Evolutionary conservation across 2,329 filamentous ascomycete species (phyloP).

Genomic region (Fusarium albidum): DNA sequence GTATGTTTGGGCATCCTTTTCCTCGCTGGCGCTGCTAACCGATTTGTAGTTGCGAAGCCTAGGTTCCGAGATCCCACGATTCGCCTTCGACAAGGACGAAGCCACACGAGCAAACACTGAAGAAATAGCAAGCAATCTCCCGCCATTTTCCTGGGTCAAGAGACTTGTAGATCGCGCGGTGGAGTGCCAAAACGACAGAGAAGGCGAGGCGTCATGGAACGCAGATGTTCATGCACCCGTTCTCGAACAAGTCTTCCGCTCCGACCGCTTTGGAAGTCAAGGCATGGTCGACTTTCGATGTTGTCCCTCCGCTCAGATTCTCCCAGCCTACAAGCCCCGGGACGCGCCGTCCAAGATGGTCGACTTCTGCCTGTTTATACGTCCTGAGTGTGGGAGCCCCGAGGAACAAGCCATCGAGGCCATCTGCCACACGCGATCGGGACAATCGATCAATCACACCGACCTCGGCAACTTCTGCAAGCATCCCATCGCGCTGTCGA

Average conservation of each 20-base stretch:
- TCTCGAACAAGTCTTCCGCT: constrained; percentile 20
- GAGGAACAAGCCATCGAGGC: constrained; percentile 14
- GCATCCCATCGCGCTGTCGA: constrained; percentile 28
- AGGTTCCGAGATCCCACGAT: constrained; percentile 9
- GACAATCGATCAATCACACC: constrained; percentile 31
- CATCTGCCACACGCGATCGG: constrained; percentile 12
- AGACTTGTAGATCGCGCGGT: constrained; percentile 9
- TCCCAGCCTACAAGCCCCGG: constrained; percentile 15
- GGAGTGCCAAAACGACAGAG: constrained; percentile 17
- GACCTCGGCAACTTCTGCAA: constrained; percentile 20
- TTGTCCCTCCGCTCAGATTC: constrained; percentile 9
- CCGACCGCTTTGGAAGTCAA: constrained; percentile 3
- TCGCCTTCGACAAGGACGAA: constrained; percentile 9
- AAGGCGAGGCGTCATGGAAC: constrained; percentile 27
- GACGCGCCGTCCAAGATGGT: constrained; percentile 28
- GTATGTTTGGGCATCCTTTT: constrained; percentile 3
- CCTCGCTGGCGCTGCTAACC: too few relatives aligned
- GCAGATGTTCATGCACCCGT: constrained; percentile 19
- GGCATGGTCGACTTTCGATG: constrained; percentile 8
- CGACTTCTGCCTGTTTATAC: constrained; percentile 26
- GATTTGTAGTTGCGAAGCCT: constrained; percentile 3
- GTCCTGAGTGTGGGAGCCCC: constrained; percentile 2
- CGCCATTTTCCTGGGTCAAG: constrained; percentile 11
- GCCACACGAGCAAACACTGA: constrained; percentile 11
- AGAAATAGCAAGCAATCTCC: constrained; percentile 1